These are phyloP conservation scores for Plasmodium falciparum DNA, from an alignment of 169 alveolate species.

Conservation along the genomic window DNA sequence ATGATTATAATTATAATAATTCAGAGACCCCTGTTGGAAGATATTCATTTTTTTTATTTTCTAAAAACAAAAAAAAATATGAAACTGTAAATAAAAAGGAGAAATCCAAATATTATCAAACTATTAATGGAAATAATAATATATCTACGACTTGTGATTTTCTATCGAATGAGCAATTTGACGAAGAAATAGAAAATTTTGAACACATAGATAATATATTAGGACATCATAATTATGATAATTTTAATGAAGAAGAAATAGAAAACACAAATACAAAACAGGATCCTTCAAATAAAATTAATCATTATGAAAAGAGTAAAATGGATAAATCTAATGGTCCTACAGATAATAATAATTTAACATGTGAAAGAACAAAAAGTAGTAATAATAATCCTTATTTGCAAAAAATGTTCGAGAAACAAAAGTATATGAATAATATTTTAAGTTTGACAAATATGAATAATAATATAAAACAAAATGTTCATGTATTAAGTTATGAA, in stretches of 20 bases:
- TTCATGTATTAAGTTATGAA: constrained; percentile 32
- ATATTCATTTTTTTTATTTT: background rate
- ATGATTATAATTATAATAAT: too few species aligned
- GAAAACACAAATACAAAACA: background rate
- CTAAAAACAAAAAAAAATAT: background rate
- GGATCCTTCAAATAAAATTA: background rate
- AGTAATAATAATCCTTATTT: constrained; percentile 11
- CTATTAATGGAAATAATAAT: too few species aligned
- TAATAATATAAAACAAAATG: constrained; percentile 44
- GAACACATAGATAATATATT: background rate
- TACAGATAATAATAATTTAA: background rate
- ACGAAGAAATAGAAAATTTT: background rate
- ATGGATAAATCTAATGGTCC: background rate
- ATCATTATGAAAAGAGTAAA: background rate
- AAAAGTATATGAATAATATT: constrained; percentile 16
- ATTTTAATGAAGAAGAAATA: background rate
- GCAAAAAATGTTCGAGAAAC: constrained; percentile 54
- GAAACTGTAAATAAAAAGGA: background rate
- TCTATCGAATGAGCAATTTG: background rate
- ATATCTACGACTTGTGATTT: background rate
- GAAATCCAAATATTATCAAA: too few species aligned
- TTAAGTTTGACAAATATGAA: constrained; percentile 29
- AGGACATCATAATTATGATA: too few species aligned
- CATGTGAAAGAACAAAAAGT: background rate
- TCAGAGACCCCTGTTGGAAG: too few species aligned